Evolutionary conservation across 805 yeast species (phyloP).

Genomic region (Candida pseudoglaebosa): DNA sequence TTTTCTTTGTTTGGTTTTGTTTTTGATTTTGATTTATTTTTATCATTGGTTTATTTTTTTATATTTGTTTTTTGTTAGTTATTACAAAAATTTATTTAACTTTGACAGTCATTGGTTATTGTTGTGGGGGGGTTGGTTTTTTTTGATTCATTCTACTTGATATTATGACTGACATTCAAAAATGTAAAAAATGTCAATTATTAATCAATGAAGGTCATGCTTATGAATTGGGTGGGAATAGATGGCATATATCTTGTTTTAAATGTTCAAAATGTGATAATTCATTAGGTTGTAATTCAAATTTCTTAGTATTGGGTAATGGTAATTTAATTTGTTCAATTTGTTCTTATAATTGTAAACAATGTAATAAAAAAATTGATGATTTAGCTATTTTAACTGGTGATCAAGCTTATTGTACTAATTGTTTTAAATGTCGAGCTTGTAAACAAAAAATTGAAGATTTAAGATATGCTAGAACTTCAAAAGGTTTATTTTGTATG

Average conservation of each 20-base stretch:
- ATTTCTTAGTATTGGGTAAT: conserved; percentile 87
- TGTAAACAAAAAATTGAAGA: conserved; percentile 86
- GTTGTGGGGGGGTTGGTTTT: too few species aligned
- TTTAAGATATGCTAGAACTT: conserved; percentile 85
- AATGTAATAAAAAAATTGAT: conserved; percentile 82
- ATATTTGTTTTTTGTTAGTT: too few species aligned
- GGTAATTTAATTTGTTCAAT: conserved; percentile 87
- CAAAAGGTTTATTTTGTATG: conserved; percentile 91
- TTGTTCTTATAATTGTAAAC: conserved; percentile 87
- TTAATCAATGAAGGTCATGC: conserved; percentile 87
- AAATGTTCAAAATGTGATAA: conserved; percentile 80
- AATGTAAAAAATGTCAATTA: conserved; percentile 37
- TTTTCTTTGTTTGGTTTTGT: too few species aligned
- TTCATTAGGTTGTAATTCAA: conserved; percentile 79
- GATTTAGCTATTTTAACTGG: conserved; percentile 94
- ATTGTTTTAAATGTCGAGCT: conserved; percentile 84
- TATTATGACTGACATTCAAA: conserved; percentile 13
- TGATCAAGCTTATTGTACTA: conserved; percentile 89
- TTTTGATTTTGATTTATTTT: too few species aligned
- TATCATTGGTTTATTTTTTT: too few species aligned
- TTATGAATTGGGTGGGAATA: conserved; percentile 86
- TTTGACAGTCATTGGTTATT: too few species aligned
- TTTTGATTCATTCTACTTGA: neutral
- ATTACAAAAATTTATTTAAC: too few species aligned
- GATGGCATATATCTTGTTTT: conserved; percentile 96